These are phyloP conservation scores for Leccinum fibrillosum DNA, from an alignment of 768 basidiomycete species.

Conservation along the genomic window DNA sequence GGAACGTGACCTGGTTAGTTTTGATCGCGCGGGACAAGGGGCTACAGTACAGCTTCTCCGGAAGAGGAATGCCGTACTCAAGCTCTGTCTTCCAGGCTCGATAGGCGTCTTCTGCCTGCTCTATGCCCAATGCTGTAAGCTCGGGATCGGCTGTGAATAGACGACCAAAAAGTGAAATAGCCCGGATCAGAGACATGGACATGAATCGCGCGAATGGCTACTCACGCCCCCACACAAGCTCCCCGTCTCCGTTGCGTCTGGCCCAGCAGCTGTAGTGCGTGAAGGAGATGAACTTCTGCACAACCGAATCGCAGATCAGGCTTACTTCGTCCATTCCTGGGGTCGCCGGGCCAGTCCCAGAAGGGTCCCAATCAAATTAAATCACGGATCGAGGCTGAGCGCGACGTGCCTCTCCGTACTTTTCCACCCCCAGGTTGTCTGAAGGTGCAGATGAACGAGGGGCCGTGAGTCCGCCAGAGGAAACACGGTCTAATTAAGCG, in stretches of 20 bases:
- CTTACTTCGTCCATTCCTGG: slow-evolving; percentile 60
- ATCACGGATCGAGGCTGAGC: neutral
- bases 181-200: neutral
- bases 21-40: slow-evolving; percentile 60
- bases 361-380: neutral
- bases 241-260: slow-evolving; percentile 59
- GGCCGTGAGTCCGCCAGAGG: slow-evolving; percentile 29
- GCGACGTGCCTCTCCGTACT: slow-evolving; percentile 49
- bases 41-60: slow-evolving; percentile 57
- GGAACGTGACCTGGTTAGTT: slow-evolving; percentile 55
- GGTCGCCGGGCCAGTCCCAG: neutral
- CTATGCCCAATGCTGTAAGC: slow-evolving; percentile 54
- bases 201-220: slow-evolving; percentile 8
- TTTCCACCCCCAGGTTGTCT: slow-evolving; percentile 71
- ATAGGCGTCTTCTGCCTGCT: slow-evolving; percentile 49
- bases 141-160: slow-evolving; percentile 55
- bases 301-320: neutral
- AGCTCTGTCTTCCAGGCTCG: slow-evolving; percentile 49
- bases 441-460: slow-evolving; percentile 45
- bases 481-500: slow-evolving; percentile 19
- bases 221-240: slow-evolving; percentile 74
- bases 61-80: slow-evolving; percentile 40
- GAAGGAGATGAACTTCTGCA: neutral
- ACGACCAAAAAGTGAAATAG: neutral
- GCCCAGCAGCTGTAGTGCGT: slow-evolving; percentile 46